Conservation (phyloP, 768 basidiomycete species). For the Aureoboletus auriporus region DNA sequence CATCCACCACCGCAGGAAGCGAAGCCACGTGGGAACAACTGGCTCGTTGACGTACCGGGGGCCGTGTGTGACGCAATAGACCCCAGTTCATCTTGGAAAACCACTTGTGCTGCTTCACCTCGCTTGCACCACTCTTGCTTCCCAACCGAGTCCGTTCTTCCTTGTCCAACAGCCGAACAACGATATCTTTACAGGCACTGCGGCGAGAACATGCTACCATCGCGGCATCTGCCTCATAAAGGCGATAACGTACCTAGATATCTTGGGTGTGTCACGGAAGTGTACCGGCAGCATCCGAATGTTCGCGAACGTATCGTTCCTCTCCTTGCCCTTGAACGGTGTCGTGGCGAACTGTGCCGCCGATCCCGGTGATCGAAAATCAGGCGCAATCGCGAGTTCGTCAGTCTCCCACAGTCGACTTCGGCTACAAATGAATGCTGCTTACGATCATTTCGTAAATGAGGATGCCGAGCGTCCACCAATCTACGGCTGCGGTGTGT, state of each 20-base stretch:
- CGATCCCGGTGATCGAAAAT: constrained; percentile 20
- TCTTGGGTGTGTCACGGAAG: constrained; percentile 83
- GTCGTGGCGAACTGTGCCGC: constrained; percentile 86
- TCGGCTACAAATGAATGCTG: constrained; percentile 23
- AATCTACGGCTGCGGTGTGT: constrained; percentile 97
- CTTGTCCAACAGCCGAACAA: constrained; percentile 87
- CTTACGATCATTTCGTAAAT: constrained; percentile 99
- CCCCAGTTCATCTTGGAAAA: constrained; percentile 97
- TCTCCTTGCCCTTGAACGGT: constrained; percentile 95
- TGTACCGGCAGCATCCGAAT: constrained; percentile 82
- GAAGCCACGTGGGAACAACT: constrained; percentile 6
- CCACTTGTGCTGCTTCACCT: constrained; percentile 99
- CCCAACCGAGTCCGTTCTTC: constrained; percentile 85
- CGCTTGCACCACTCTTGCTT: constrained; percentile 91
- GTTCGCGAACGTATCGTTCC: constrained; percentile 94
- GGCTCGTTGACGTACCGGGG: constrained; percentile 62
- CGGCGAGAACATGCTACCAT: constrained; percentile 5
- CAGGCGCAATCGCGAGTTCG: constrained; percentile 30
- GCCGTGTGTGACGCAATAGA: constrained; percentile 83
- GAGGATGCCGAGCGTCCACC: constrained; percentile 98
- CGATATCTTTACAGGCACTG: constrained; percentile 86
- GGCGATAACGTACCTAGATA: constrained; percentile 55
- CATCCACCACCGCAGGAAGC: constrained; percentile 16
- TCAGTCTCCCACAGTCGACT: constrained; percentile 25
- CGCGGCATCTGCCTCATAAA: neutral